Evolutionary conservation across 2,329 filamentous ascomycete genomes (phyloP).

Genomic region (Nothopassalora personata): DNA sequence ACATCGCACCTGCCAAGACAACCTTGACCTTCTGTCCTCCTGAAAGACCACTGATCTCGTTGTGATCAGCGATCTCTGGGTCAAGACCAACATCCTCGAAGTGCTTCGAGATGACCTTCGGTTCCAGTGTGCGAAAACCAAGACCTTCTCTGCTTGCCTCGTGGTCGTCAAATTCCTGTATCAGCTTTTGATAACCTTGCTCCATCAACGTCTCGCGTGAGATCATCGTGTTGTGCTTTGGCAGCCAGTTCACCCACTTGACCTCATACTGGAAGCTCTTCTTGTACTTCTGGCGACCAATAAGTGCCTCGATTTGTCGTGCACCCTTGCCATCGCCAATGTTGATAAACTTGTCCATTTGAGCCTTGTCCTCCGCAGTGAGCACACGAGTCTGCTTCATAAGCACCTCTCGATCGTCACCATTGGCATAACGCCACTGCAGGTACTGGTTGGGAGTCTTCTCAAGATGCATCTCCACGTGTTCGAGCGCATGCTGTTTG

Average conservation of each 20-base stretch:
- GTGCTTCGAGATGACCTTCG: constrained; percentile 92
- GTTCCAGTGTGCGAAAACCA: constrained; percentile 88
- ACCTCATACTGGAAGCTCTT: constrained; percentile 99
- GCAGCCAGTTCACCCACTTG: constrained; percentile 84
- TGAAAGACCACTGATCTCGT: constrained; percentile 91
- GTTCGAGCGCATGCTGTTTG: constrained; percentile 97
- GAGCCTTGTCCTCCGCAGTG: constrained; percentile 75
- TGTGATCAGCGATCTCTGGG: constrained; percentile 97
- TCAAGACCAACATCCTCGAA: constrained; percentile 96
- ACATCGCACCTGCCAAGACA: constrained; percentile 70
- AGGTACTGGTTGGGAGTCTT: constrained; percentile 99
- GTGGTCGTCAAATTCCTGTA: constrained; percentile 98
- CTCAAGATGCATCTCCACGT: constrained; percentile 98
- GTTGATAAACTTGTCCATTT: constrained; percentile 89
- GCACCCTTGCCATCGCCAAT: constrained; percentile 73
- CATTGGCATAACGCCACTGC: constrained; percentile 96
- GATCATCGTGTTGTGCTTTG: constrained; percentile 89
- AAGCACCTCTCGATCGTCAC: constrained; percentile 92
- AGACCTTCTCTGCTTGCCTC: constrained; percentile 98
- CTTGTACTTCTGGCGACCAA: constrained; percentile 97
- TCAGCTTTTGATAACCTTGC: constrained; percentile 82
- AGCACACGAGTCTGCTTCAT: constrained; percentile 95
- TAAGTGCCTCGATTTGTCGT: constrained; percentile 76
- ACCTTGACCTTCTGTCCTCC: constrained; percentile 99
- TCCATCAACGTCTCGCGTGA: constrained; percentile 86